Percentiles rank a stretch among this genome's conserved stretches.
Evolutionary conservation across 2,329 filamentous ascomycete species (phyloP).

Genomic region (Aspergillus arachidicola): DNA sequence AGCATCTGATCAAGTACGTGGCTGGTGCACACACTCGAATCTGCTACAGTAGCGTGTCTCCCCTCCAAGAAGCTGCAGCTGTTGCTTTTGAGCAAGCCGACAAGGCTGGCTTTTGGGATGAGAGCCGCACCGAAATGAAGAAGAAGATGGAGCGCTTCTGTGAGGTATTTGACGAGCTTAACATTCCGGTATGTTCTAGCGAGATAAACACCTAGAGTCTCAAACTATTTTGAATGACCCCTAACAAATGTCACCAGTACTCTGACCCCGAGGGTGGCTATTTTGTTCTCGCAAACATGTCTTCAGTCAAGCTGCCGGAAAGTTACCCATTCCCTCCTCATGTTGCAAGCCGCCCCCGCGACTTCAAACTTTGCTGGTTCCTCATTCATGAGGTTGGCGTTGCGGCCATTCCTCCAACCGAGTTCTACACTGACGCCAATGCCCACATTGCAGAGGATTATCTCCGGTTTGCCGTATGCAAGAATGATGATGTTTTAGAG

Average conservation of each 20-base stretch:
- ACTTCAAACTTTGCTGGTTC: constrained; percentile 97
- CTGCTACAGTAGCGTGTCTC: constrained; percentile 91
- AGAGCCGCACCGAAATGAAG: constrained; percentile 84
- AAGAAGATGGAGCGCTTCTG: constrained; percentile 86
- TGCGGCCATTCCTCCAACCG: constrained; percentile 91
- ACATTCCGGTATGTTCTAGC: constrained; percentile 58
- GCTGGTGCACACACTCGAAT: constrained; percentile 92
- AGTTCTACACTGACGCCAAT: constrained; percentile 90
- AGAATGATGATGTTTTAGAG: constrained; percentile 83
- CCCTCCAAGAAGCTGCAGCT: constrained; percentile 89
- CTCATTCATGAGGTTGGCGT: constrained; percentile 95
- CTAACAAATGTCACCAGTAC: constrained; percentile 52
- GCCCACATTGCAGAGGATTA: constrained; percentile 88
- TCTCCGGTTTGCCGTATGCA: constrained; percentile 93
- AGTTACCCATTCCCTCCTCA: constrained; percentile 88
- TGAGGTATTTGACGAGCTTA: constrained; percentile 73
- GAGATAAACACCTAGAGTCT: neutral
- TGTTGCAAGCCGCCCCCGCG: constrained; percentile 80
- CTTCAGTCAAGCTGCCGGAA: constrained; percentile 78
- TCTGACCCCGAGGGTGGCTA: constrained; percentile 95
- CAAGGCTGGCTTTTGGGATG: constrained; percentile 80
- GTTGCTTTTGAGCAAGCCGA: constrained; percentile 94
- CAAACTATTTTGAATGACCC: neutral
- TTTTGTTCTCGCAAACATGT: constrained; percentile 93
- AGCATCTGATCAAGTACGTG: constrained; percentile 87